Percentiles rank a stretch among this genome's conserved stretches.
phyloP scores from a whole-genome alignment of 768 basidiomycete genomes.

The Dentipellis sp. region DNA sequence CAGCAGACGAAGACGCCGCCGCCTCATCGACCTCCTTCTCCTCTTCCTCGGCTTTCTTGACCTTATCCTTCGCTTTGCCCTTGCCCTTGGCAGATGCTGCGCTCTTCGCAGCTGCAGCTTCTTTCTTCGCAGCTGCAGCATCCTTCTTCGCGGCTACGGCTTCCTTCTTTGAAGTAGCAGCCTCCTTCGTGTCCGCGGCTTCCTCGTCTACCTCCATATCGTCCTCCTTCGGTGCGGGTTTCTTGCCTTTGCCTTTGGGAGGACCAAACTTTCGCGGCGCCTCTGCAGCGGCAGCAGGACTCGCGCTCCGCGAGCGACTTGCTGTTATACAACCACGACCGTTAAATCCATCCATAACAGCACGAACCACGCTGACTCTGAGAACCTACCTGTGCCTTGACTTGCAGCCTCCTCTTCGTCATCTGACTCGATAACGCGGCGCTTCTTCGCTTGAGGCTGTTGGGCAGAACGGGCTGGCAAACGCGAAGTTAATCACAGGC shows the following conservation, averaged over 20 bases:
- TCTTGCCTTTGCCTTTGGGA: slow-evolving; percentile 3
- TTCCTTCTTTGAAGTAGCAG: not conserved
- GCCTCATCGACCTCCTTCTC: not conserved
- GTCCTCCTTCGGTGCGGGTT: slow-evolving; percentile 1
- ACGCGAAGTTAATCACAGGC: not conserved
- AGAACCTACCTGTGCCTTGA: not conserved
- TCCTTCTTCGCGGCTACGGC: not conserved
- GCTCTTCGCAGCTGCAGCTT: not conserved
- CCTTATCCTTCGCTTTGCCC: not conserved
- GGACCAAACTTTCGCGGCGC: not conserved
- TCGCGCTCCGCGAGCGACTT: slow-evolving; percentile 7
- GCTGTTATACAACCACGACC: not conserved
- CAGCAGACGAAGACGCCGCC: slow-evolving; percentile 18
- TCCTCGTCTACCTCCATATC: slow-evolving; percentile 13
- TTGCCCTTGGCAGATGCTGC: not conserved
- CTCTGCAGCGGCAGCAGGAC: not conserved
- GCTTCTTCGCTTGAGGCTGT: slow-evolving; percentile 34
- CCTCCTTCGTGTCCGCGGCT: slow-evolving; percentile 11
- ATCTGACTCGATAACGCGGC: slow-evolving; percentile 46
- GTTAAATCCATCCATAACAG: not conserved
- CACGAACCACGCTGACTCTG: not conserved
- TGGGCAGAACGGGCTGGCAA: slow-evolving; percentile 14
- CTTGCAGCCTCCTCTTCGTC: slow-evolving; percentile 29
- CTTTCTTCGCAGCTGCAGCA: not conserved
- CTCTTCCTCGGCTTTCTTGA: not conserved